Base-by-base conservation (phyloP, 129 eudicot species). In the Sambucus nigra region DNA sequence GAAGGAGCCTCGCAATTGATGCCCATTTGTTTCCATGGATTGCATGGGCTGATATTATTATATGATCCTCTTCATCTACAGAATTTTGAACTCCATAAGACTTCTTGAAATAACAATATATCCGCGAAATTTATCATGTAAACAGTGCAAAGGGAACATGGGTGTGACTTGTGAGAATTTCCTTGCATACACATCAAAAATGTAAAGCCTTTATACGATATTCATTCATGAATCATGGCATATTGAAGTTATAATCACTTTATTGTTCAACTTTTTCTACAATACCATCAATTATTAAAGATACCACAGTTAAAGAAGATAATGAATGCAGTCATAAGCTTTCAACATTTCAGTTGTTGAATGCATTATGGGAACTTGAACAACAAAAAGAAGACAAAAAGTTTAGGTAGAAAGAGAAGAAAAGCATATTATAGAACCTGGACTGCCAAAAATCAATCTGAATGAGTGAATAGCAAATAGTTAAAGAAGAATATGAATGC, bases 1-100 rank as follows among this genome's bases (percentile, higher is more conserved):
- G 88, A 31, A 87, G 69, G 47, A 82, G 83, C 61, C 80, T 87
- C 7, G 96, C 87, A 31, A 87, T 87, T 26, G 58, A 26, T n/a
- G 96, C 83, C 96, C 96, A 87, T 77, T 77, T 87, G 73, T 80
- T 87, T 62, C 96, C 96, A 67, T 77, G 81, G 40, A 69, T 65
- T 28, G 70, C 83, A 67, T 87, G 96, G 9, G 96, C 94, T 5
- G 76, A 64, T 2, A 83, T 12, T 31, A 87, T 74, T 47, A 72
- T 67, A 19, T 66, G 76, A 56, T 83, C 96, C 47, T 87, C 96
- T 69, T 80, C 83, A 20, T 83, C 95, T 85, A 83, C 80, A 77
- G 32, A 20, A 38, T 51, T 41, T 5, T 12, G 28, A 24, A 17
- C 29, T 25, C 27, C 14, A 18, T 44, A 27, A 41, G 61, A 38